Evolutionary conservation across 768 basidiomycete genomes (phyloP), one percentile per base, ranked within the genome.

Genomic region (Phylloporus sp.): DNA sequence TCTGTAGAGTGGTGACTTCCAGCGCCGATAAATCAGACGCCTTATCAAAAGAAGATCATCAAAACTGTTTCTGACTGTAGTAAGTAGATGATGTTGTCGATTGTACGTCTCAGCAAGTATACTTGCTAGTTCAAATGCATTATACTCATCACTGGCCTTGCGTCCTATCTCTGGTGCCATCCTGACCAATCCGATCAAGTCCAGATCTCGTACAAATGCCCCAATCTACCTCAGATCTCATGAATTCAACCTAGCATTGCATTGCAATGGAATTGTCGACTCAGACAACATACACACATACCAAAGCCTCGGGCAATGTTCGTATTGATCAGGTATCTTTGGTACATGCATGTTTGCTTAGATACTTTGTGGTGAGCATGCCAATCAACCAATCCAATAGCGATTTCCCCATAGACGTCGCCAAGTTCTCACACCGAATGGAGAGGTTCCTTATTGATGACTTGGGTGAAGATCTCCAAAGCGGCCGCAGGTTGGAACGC

Each of bases 251-350:
- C 94, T 0, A 98, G 97, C 65, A 71, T 95, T 1, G 67, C 80
- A 95, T 90, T 13, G n/a, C n/a, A n/a, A 74, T 95, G 56, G 97
- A 97, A 64, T 59, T 97, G 29, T 74, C 80, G 1, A 76, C 95
- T 53, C 69, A 72, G 57, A 97, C 92, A 10, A 93, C 97, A 82
- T 91, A 93, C 61, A 76, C 77, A 20, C 61, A 76, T 77, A 20
- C 70, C 77, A 1, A 73, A 84, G 50, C 39, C 53, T 28, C 58
- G 69, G 29, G 84, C 90, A 7, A 76, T 95, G 75, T 49, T 71
- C 6, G 77, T 94, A 35, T 68, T 97, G 10, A 55, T 70, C 7
- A 61, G 61, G 6, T 97, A 97, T 72, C 81, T 3, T 70, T 80
- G 73, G 67, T 1, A 66, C 90, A 10, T 87, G 81, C 55, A 69